Base-by-base conservation (phyloP, 192 early-diverging fungal genomes). In the Umbelopsis ramanniana region DNA sequence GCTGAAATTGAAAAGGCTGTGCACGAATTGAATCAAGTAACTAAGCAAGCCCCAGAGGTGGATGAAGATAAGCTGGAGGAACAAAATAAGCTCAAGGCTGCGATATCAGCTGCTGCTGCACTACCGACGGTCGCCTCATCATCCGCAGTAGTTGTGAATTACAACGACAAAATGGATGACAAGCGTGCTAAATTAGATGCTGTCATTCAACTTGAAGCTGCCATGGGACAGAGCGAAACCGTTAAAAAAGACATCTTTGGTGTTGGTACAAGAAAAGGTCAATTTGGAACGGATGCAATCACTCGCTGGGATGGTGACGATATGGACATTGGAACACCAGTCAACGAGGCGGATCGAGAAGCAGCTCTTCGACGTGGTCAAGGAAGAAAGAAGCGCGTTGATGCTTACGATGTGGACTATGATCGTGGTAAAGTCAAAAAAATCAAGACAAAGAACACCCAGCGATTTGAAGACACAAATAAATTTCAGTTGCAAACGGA, bases 371-470 rank as follows among this genome's bases (percentile, higher is more conserved):
- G 80, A 73, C 82, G 81, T 46, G 74, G 84, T 43, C 83, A 85
- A 52, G 84, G 81, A 48, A 89, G 85, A 46, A 81, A 89, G 55
- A 81, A 78, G 50, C 72, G 81, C 22, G 77, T 80, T 11, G 83
- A 85, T 69, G 54, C 72, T 2, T 90, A 89, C 54, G 89, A 93
- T 69, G 68, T 88, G 19, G 91, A 91, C 35, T 93, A 93, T 74
- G 91, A 93, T 73, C 87, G 87, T 47, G 91, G 91, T 29, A 88
- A 89, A 63, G 69, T 85, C 35, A 93, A 93, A 73, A 93, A 91
- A 84, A 79, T 91, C 70, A 93, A 91, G 82, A 79, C 78, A 70
- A 82, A 87, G 74, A 83, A 86, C 60, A 73, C 55, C 0, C 76
- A 83, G 6, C 77, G 77, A 12, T 81, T 82, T 67, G 72, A 74